Conservation (phyloP, 495 filamentous ascomycete species). For the Daldinia bambusicola region DNA sequence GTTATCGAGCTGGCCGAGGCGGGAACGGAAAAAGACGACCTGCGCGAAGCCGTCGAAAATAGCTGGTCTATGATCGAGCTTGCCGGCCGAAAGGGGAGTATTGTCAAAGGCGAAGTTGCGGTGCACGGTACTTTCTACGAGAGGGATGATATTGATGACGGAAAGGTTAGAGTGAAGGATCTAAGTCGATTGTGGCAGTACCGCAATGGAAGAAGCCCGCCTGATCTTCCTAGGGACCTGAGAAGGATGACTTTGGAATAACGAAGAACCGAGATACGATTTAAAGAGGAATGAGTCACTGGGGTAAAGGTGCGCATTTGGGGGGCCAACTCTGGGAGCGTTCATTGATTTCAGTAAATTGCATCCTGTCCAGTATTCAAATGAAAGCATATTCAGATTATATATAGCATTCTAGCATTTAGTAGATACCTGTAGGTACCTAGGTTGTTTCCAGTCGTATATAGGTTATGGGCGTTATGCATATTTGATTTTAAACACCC, state of each 20-base stretch:
- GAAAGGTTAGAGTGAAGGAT: slow-evolving; percentile 67
- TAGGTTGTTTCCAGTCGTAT: background rate
- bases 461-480: slow-evolving; percentile 15
- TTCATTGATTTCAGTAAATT: slow-evolving; percentile 14
- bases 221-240: slow-evolving; percentile 45
- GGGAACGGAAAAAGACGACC: slow-evolving; percentile 51
- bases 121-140: slow-evolving; percentile 47
- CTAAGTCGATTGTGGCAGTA: slow-evolving; percentile 80
- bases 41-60: slow-evolving; percentile 54
- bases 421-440: background rate
- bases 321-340: background rate
- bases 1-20: slow-evolving; percentile 56
- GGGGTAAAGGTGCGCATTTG: background rate
- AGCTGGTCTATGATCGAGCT: slow-evolving; percentile 46
- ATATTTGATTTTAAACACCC: slow-evolving; percentile 63
- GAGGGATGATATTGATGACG: slow-evolving; percentile 31
- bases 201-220: slow-evolving; percentile 71
- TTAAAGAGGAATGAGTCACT: background rate
- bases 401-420: background rate
- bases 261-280: slow-evolving; percentile 2
- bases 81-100: slow-evolving; percentile 30
- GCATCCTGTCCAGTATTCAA: slow-evolving; percentile 9
- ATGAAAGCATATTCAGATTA: background rate
- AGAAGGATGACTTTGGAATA: slow-evolving; percentile 34
- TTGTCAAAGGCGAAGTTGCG: slow-evolving; percentile 47